phyloP scores from a whole-genome alignment of 2,329 filamentous ascomycete genomes.

The Meredithiella fracta region DNA sequence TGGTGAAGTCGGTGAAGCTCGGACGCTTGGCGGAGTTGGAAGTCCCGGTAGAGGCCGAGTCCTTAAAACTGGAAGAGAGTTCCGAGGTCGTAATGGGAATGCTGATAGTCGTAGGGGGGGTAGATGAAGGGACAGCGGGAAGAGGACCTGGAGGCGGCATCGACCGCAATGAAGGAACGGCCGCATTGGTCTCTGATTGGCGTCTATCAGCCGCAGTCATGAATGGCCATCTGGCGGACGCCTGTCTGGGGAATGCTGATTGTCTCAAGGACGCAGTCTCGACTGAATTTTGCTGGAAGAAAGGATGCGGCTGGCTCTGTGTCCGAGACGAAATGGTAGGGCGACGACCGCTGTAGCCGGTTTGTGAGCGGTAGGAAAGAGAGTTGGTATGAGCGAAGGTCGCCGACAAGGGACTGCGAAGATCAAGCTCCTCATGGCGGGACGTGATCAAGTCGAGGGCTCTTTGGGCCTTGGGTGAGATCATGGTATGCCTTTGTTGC shows the following conservation, averaged over 20 bases:
- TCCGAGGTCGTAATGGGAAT: not conserved
- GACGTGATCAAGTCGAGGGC: constrained; percentile 35
- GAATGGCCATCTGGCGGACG: constrained; percentile 1
- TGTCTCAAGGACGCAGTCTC: constrained; percentile 9
- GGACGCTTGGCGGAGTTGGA: constrained; percentile 36
- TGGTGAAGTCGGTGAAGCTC: constrained; percentile 45
- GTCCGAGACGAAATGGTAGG: constrained; percentile 14
- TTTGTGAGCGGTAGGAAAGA: constrained; percentile 24
- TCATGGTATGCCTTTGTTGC: constrained; percentile 22
- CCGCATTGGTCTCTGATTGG: constrained; percentile 11
- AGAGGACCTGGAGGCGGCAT: not conserved
- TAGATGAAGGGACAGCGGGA: constrained; percentile 24
- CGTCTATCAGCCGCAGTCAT: constrained; percentile 22
- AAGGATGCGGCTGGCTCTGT: constrained; percentile 14
- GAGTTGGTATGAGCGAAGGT: not conserved
- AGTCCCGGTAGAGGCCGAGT: not conserved
- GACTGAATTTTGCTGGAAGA: constrained; percentile 11
- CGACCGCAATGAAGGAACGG: constrained; percentile 16
- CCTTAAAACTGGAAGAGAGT: not conserved
- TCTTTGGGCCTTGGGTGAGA: constrained; percentile 29
- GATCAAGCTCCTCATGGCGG: constrained; percentile 19
- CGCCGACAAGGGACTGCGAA: constrained; percentile 17
- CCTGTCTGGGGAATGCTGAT: constrained; percentile 11
- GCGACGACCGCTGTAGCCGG: constrained; percentile 7
- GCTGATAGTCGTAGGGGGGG: constrained; percentile 19